Percentiles rank a stretch among this genome's conserved stretches.
phyloP scores from a whole-genome alignment of 1,284 basidiomycete genomes.

The Porodaedalea pini region DNA sequence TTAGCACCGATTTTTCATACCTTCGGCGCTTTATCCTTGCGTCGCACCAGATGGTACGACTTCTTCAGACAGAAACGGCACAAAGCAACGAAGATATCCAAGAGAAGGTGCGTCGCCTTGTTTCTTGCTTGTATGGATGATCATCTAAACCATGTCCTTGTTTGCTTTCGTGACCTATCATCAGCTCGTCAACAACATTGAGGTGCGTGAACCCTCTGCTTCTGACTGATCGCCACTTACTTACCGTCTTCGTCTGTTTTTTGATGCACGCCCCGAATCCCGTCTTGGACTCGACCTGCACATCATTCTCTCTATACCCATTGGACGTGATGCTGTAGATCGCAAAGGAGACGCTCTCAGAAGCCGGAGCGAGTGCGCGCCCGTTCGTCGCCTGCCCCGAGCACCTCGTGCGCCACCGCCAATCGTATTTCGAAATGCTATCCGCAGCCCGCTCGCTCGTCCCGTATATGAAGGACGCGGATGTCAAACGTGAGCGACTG shows the following conservation, averaged over 20 bases:
- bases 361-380: constrained; percentile 14
- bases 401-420: constrained; percentile 6
- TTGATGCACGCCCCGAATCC: not conserved
- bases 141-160: not conserved
- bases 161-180: not conserved
- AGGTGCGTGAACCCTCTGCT: not conserved
- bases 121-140: not conserved
- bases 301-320: not conserved
- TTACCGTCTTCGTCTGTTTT: not conserved
- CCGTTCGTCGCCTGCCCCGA: constrained; percentile 14
- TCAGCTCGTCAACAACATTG: constrained; percentile 14
- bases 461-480: constrained; percentile 10
- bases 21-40: constrained; percentile 15
- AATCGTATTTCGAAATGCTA: constrained; percentile 16
- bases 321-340: constrained; percentile 1
- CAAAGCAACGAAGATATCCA: constrained; percentile 8
- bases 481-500: constrained; percentile 12
- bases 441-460: constrained; percentile 10
- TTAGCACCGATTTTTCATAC: constrained; percentile 15
- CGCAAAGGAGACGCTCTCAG: constrained; percentile 16
- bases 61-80: constrained; percentile 11
- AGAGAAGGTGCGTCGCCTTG: constrained; percentile 9
- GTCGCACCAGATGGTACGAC: constrained; percentile 14
- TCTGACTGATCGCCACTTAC: not conserved
- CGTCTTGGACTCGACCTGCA: not conserved